These are phyloP conservation scores for Agrocybe chaxingu DNA, from an alignment of 768 basidiomycete genomes.

Conservation along the genomic window DNA sequence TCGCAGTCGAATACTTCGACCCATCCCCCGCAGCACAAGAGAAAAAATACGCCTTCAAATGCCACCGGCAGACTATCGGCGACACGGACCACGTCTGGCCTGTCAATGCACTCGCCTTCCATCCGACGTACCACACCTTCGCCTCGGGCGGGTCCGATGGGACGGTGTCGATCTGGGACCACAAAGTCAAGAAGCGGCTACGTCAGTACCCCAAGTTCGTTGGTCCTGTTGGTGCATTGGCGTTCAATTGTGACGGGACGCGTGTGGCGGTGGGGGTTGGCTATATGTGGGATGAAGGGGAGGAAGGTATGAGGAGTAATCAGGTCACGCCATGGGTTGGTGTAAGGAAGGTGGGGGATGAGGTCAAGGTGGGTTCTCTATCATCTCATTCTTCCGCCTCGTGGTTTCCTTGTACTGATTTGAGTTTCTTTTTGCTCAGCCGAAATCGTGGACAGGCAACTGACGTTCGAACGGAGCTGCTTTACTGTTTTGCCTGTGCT, in stretches of 20 bases:
- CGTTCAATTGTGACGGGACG: conserved; percentile 82
- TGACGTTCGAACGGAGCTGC: background rate
- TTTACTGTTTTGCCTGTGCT: too few species aligned
- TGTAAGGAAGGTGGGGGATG: conserved; percentile 67
- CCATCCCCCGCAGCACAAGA: conserved; percentile 73
- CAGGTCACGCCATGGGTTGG: conserved; percentile 54
- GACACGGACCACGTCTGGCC: conserved; percentile 97
- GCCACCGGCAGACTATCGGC: conserved; percentile 86
- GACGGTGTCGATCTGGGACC: conserved; percentile 96
- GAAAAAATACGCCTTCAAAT: conserved; percentile 94
- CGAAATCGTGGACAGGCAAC: conserved; percentile 12
- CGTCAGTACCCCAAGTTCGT: conserved; percentile 84
- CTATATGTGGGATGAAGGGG: conserved; percentile 90
- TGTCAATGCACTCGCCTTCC: conserved; percentile 93
- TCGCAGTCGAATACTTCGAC: conserved; percentile 97
- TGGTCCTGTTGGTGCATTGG: conserved; percentile 70
- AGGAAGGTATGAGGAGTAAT: conserved; percentile 64
- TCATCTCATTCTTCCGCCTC: background rate
- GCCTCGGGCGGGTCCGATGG: conserved; percentile 94
- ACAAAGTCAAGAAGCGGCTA: conserved; percentile 91
- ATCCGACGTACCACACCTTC: conserved; percentile 91
- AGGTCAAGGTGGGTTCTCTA: conserved; percentile 49
- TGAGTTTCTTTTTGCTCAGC: conserved; percentile 2
- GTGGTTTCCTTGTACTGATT: background rate
- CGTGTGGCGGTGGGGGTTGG: conserved; percentile 82